A percentile compares a stretch with the other conserved stretches of the same genome.
These are phyloP conservation scores for Rhynchosporium graminicola DNA, from an alignment of 2,329 filamentous ascomycete species.

Conservation along the genomic window DNA sequence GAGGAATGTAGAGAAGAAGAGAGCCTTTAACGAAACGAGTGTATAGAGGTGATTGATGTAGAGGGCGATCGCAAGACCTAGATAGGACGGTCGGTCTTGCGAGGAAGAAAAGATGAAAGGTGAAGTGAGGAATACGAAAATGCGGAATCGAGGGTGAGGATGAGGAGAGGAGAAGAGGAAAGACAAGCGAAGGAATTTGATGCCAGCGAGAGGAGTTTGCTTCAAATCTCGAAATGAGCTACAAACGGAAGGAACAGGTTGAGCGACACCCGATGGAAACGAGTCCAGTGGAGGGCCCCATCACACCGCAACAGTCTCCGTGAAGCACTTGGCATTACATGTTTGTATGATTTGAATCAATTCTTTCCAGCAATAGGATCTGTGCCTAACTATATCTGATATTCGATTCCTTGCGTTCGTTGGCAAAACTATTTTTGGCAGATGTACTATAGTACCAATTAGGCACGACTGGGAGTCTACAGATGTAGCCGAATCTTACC, in stretches of 20 bases:
- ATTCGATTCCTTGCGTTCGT: too few species aligned
- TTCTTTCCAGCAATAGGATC: too few species aligned
- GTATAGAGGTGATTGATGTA: slow-evolving; percentile 3
- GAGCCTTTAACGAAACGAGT: slow-evolving; percentile 3
- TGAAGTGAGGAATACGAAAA: slow-evolving; percentile 5
- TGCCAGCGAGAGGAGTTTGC: neutral
- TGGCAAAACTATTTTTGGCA: too few species aligned
- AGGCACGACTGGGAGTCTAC: too few species aligned
- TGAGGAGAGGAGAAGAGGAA: slow-evolving; percentile 7
- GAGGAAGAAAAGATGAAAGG: slow-evolving; percentile 14
- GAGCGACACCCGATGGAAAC: neutral
- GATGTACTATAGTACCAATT: too few species aligned
- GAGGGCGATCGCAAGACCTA: slow-evolving; percentile 11
- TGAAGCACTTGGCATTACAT: too few species aligned
- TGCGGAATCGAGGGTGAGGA: slow-evolving; percentile 6
- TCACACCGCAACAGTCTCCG: too few species aligned
- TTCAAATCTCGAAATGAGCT: neutral
- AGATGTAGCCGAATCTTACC: too few species aligned
- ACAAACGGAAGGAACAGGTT: slow-evolving; percentile 7
- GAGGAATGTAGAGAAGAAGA: slow-evolving; percentile 7
- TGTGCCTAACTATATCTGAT: too few species aligned
- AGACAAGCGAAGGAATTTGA: neutral
- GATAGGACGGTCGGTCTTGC: slow-evolving; percentile 3
- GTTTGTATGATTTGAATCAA: too few species aligned
- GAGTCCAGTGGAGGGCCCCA: neutral